Base-by-base conservation (phyloP, 2,329 filamentous ascomycete genomes). In the Fusarium irregulare region DNA sequence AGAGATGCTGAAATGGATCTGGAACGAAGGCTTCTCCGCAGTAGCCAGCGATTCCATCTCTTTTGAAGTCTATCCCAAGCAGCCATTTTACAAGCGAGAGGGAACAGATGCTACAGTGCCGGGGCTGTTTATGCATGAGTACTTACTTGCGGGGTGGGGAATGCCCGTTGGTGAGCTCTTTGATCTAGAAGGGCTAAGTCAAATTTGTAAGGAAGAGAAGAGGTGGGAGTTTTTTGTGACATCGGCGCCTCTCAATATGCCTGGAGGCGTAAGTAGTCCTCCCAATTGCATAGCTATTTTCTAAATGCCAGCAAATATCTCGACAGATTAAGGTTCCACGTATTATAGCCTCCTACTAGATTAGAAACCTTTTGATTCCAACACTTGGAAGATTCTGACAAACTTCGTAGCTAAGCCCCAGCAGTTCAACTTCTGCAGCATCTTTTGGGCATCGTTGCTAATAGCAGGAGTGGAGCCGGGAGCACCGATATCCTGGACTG, bases 241-340 rank as follows among this genome's bases (percentile, higher is more conserved):
- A 1, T 58, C 47, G 7, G 56, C 56, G 16, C 56, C 56, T 21
- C 37, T 58, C 1, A 58, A 58, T 2, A 58, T 58, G 56, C 56
- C 56, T 18, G 56, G 56, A 44, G 56, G 56, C 1, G 56, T 58
- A 9, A 58, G 56, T 4, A 58, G 47, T 27, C 56, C 56, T 8
- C 56, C 56, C 12, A 58, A 58, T 8, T 58, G 56, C 27, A 55
- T 54, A 42, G 56, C 56, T 54, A 54, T 58, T 20, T 58, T 58
- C 12, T 58, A 34, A n/a, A 37, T 37, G 5, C 34, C 18, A 37
- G 18, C 16, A 37, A 11, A 11, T n/a, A n/a, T 10, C 14, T 18
- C 5, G 16, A 18, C 14, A 1, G 2, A 3, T 34, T 1, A 5
- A 18, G 3, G 8, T 18, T 5, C 32, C 16, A 18, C 32, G 2